Evolutionary conservation across 139 green algal species (phyloP).

Genomic region (Pleodorina starrii): DNA sequence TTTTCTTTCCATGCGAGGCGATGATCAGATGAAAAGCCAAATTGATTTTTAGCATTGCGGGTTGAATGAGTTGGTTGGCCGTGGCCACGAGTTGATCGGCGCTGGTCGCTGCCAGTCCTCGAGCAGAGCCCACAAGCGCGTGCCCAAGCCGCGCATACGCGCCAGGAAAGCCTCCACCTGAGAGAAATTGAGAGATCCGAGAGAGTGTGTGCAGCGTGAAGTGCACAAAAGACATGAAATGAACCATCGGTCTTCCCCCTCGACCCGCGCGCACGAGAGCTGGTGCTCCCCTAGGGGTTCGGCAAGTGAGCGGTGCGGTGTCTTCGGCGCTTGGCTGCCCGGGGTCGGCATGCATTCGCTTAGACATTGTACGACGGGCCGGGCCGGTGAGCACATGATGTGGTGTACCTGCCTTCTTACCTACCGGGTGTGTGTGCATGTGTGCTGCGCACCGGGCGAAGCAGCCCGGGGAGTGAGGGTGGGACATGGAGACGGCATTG

Average conservation of each 20-base stretch:
- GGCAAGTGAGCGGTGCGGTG: neutral
- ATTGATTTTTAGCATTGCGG: constrained; percentile 1
- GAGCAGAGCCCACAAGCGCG: neutral
- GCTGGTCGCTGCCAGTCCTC: neutral
- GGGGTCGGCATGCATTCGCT: neutral
- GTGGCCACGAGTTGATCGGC: neutral
- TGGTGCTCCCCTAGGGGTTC: no score
- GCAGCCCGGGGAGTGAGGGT: no score
- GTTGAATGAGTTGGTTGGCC: neutral
- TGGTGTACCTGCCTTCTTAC: no score
- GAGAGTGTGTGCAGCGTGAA: neutral
- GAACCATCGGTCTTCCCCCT: neutral
- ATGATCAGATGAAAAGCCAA: constrained; percentile 10
- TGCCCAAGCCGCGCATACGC: constrained; percentile 21
- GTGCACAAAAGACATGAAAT: constrained; percentile 1
- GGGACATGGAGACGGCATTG: no score
- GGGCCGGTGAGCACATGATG: neutral
- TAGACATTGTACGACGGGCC: no score
- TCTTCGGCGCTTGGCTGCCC: neutral
- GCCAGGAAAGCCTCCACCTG: constrained; percentile 5
- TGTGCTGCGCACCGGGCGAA: neutral
- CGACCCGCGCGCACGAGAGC: neutral
- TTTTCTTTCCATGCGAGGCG: neutral
- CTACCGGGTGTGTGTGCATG: no score
- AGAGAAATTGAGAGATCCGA: constrained; percentile 3